Conservation (phyloP, 495 filamentous ascomycete genomes). For the Terfezia boudieri region DNA sequence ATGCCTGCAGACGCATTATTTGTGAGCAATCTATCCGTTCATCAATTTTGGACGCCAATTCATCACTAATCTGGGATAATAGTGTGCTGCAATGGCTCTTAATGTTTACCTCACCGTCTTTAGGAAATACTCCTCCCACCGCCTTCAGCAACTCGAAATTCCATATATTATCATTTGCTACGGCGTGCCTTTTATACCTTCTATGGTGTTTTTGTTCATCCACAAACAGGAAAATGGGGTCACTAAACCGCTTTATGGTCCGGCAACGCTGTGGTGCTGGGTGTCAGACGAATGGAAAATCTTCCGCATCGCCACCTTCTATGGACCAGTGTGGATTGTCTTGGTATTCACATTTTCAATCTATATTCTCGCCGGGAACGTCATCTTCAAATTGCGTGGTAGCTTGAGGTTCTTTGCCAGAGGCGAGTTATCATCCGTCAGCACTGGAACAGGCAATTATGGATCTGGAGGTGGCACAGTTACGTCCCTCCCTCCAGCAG, state of each 20-base stretch:
- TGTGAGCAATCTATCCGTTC: neutral
- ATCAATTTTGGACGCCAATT: neutral
- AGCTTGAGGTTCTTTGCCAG: conserved; percentile 28
- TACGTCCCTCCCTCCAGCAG: neutral
- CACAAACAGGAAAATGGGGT: conserved; percentile 22
- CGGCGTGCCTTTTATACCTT: conserved; percentile 49
- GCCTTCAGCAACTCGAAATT: conserved; percentile 46
- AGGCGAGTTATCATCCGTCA: conserved; percentile 19
- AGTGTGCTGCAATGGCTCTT: conserved; percentile 57
- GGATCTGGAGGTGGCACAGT: neutral
- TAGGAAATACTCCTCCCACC: conserved; percentile 42
- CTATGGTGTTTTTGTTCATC: conserved; percentile 45
- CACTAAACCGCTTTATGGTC: conserved; percentile 36
- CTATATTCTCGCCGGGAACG: conserved; percentile 46
- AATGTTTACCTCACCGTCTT: conserved; percentile 83
- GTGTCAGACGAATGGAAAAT: conserved; percentile 43
- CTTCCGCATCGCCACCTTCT: conserved; percentile 55
- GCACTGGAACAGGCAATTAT: conserved; percentile 22
- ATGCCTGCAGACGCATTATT: conserved; percentile 45
- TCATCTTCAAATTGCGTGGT: conserved; percentile 42
- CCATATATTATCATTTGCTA: conserved; percentile 54
- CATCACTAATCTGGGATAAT: neutral
- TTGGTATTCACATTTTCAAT: conserved; percentile 49
- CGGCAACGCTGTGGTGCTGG: conserved; percentile 77
- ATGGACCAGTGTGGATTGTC: conserved; percentile 62